Conservation (phyloP, 2,329 filamentous ascomycete genomes). For the Colletotrichum cordylinicola region DNA sequence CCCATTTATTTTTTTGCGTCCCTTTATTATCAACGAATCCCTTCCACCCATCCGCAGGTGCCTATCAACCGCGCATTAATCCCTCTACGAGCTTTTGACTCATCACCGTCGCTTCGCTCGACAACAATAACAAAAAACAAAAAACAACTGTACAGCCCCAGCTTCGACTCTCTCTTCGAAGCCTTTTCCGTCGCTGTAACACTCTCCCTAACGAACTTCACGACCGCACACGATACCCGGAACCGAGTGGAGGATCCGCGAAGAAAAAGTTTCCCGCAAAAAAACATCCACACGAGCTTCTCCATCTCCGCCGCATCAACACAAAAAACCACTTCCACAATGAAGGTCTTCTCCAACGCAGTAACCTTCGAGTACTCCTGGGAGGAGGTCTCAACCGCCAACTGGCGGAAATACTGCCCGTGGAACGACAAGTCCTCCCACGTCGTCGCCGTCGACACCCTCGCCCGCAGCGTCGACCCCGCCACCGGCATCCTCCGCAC, state of each 20-base stretch:
- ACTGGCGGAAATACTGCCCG: constrained; percentile 98
- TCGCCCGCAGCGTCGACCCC: constrained; percentile 70
- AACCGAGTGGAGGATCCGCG: neutral
- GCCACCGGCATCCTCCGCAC: constrained; percentile 65
- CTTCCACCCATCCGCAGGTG: neutral
- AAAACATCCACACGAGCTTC: neutral
- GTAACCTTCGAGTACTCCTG: constrained; percentile 97
- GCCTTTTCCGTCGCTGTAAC: neutral
- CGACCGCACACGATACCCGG: neutral
- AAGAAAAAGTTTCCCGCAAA: neutral
- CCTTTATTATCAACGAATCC: constrained; percentile 8
- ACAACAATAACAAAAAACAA: neutral
- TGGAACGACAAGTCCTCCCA: constrained; percentile 99
- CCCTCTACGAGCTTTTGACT: neutral
- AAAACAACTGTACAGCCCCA: neutral
- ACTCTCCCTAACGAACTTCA: neutral
- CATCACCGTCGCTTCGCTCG: neutral
- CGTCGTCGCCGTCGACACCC: constrained; percentile 92
- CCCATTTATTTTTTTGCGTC: constrained; percentile 4
- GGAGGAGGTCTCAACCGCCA: constrained; percentile 96
- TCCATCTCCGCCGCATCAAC: neutral
- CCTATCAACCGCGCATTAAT: neutral
- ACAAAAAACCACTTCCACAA: constrained; percentile 42
- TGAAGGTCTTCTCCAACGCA: constrained; percentile 94
- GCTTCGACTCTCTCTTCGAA: neutral